Conservation (phyloP, 805 yeast genomes). For the Starmerella cellae region DNA sequence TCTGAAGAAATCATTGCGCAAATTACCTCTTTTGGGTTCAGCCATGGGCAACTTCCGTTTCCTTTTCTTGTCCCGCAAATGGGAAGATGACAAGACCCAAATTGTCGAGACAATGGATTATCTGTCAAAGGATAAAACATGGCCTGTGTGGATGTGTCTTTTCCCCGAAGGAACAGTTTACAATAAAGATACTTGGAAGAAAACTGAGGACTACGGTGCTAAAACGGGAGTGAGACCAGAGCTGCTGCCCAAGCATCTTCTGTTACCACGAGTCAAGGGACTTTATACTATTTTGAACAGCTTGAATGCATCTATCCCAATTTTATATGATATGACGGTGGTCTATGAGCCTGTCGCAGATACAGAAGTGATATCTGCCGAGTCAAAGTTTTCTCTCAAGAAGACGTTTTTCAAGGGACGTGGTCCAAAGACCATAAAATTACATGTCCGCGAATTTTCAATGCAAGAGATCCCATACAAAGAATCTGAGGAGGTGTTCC, state of each 20-base stretch:
- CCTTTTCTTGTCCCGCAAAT: constrained; percentile 68
- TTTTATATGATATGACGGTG: constrained; percentile 69
- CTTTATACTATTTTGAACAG: constrained; percentile 50
- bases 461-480: constrained; percentile 53
- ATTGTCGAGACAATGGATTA: constrained; percentile 9
- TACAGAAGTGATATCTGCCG: constrained; percentile 53
- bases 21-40: constrained; percentile 64
- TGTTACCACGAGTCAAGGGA: constrained; percentile 79
- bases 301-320: constrained; percentile 30
- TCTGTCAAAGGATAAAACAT: constrained; percentile 26
- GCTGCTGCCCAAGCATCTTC: constrained; percentile 39
- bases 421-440: constrained; percentile 54
- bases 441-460: constrained; percentile 47
- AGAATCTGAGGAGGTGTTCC: constrained; percentile 40
- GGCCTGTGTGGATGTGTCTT: constrained; percentile 58
- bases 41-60: constrained; percentile 75
- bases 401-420: constrained; percentile 53
- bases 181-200: constrained; percentile 47
- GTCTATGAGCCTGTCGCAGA: constrained; percentile 50
- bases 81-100: constrained; percentile 55
- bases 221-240: constrained; percentile 29
- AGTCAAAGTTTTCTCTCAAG: constrained; percentile 54
- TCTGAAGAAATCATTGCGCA: constrained; percentile 58
- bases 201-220: constrained; percentile 45
- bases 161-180: constrained; percentile 94